Evolutionary conservation across 1,284 basidiomycete genomes (phyloP).

Genomic region (Moesziomyces parantarcticus): DNA sequence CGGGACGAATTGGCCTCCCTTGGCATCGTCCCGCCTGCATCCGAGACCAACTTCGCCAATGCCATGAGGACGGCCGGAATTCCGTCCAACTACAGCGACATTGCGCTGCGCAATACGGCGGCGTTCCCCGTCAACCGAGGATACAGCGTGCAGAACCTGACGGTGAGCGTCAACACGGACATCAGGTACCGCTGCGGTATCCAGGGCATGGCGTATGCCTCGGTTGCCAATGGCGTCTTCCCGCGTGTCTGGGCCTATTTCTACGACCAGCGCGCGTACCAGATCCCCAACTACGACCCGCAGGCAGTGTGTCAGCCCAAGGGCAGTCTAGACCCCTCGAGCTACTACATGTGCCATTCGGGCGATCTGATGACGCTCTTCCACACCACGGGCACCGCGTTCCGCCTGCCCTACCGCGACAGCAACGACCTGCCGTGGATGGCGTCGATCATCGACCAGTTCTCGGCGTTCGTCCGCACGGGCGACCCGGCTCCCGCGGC

Average conservation of each 20-base stretch:
- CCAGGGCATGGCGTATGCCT: conserved; percentile 42
- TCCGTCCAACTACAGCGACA: conserved; percentile 28
- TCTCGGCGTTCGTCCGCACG: conserved; percentile 35
- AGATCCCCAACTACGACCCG: conserved; percentile 46
- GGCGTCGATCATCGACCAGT: conserved; percentile 37
- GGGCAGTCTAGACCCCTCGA: conserved; percentile 19
- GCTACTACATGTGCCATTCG: conserved; percentile 51
- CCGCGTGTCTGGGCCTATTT: conserved; percentile 36
- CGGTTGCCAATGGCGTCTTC: conserved; percentile 41
- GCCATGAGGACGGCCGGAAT: conserved; percentile 46
- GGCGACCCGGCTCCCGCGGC: conserved; percentile 27
- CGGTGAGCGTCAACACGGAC: conserved; percentile 42
- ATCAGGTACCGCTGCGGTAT: conserved; percentile 41
- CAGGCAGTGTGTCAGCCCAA: conserved; percentile 21
- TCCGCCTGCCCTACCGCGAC: conserved; percentile 37
- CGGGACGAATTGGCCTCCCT: conserved; percentile 55
- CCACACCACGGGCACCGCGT: conserved; percentile 28
- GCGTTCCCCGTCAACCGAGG: conserved; percentile 24
- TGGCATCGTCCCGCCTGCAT: conserved; percentile 41
- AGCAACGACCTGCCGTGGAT: conserved; percentile 34
- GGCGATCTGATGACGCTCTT: conserved; percentile 45
- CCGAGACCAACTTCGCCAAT: conserved; percentile 31
- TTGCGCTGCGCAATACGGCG: conserved; percentile 31
- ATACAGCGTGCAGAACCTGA: conserved; percentile 41
- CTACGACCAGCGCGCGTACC: conserved; percentile 37